These are phyloP conservation scores for Plasmodium inui DNA, from an alignment of 169 alveolate species.

Conservation along the genomic window DNA sequence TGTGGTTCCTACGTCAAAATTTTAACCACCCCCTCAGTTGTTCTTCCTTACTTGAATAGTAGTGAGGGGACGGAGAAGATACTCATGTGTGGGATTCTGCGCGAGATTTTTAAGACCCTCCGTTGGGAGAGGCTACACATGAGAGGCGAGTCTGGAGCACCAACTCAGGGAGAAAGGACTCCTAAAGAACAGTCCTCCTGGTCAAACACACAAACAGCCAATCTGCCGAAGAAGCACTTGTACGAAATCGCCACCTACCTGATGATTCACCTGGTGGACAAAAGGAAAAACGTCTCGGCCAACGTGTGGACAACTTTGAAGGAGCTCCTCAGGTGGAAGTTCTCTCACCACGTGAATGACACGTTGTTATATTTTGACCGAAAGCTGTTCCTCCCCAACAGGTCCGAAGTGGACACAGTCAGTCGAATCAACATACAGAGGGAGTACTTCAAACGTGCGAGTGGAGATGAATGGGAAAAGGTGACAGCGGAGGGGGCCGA, in stretches of 20 bases:
- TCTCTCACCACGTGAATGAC: conserved; percentile 38
- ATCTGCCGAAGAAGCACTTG: conserved; percentile 19
- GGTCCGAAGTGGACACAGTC: background rate
- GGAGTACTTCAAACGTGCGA: background rate
- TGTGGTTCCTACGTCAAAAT: conserved; percentile 31
- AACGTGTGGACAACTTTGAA: conserved; percentile 66
- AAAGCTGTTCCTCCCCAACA: conserved; percentile 8
- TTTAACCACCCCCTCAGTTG: conserved; percentile 9
- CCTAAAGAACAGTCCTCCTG: background rate
- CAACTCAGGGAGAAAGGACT: background rate
- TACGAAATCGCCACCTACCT: conserved; percentile 59
- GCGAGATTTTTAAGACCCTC: conserved; percentile 35
- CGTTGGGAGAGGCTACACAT: background rate
- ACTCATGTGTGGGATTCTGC: conserved; percentile 45
- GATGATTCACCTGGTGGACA: conserved; percentile 55
- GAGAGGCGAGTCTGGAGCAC: background rate
- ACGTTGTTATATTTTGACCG: conserved; percentile 43
- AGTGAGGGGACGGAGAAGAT: conserved; percentile 28
- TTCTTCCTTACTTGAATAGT: conserved; percentile 32
- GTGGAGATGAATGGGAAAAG: background rate
- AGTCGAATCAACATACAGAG: background rate
- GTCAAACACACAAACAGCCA: background rate
- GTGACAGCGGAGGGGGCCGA: background rate
- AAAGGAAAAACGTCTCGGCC: conserved; percentile 8
- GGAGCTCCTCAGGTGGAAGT: conserved; percentile 47